A percentile compares a stretch with the other conserved stretches of the same genome.
Evolutionary conservation across 75 land plant species (phyloP).

Genomic region (Picea sitchensis): DNA sequence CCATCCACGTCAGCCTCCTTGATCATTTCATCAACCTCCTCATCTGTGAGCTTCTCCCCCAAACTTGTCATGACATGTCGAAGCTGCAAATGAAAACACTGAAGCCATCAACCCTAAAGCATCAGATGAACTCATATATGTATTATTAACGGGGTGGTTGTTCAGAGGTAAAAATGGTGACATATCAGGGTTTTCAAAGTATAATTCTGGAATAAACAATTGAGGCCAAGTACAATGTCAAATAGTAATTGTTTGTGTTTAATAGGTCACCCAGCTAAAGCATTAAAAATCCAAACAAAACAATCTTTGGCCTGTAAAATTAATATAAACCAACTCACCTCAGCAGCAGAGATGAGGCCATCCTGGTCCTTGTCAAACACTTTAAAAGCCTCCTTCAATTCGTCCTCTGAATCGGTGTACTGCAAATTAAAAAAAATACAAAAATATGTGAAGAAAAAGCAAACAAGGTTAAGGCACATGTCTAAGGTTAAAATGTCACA

Average conservation of each 20-base stretch:
- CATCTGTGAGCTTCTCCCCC: constrained; percentile 56
- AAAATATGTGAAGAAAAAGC: too few relatives aligned
- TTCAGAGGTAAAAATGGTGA: too few relatives aligned
- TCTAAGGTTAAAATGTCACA: too few relatives aligned
- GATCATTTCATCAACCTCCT: constrained; percentile 55
- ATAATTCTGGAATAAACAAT: too few relatives aligned
- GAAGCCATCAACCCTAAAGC: too few relatives aligned
- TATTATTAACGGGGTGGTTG: too few relatives aligned
- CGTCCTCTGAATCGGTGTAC: constrained; percentile 31
- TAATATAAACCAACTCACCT: constrained; percentile 9
- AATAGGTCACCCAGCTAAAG: too few relatives aligned
- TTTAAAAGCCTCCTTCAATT: constrained; percentile 31
- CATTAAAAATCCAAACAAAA: neutral
- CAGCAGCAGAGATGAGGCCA: constrained; percentile 31
- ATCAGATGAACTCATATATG: too few relatives aligned
- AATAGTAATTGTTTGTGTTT: too few relatives aligned
- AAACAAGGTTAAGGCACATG: too few relatives aligned
- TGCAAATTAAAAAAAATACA: neutral
- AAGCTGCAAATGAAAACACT: constrained; percentile 14
- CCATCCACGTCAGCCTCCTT: constrained; percentile 52
- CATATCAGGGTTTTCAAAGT: too few relatives aligned
- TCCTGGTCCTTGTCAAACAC: constrained; percentile 35
- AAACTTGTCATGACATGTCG: constrained; percentile 56
- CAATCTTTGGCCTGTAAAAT: neutral
- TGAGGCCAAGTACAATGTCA: too few relatives aligned